Base-by-base conservation (phyloP, 1,284 basidiomycete species). In the Trametes versicolor region DNA sequence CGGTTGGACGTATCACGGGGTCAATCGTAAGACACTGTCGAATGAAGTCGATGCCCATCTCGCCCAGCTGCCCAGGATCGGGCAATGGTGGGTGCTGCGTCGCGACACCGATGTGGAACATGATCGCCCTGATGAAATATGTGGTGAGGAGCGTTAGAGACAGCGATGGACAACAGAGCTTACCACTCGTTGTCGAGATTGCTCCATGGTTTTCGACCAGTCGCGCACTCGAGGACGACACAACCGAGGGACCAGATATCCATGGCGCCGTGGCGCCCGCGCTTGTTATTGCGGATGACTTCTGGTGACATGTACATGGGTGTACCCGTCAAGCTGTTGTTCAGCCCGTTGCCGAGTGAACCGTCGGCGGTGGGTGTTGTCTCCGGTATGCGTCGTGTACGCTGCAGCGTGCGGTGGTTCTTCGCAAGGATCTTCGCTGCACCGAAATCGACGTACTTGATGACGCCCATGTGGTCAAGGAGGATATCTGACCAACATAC, bases 271-370 rank as follows among this genome's bases (percentile, higher is more conserved):
- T 94, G 90, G 60, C 92, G 85, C 34, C 95, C 94, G 19, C 91
- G 88, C 70, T 84, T 90, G 71, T 95, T 93, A 72, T 92, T 96
- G 80, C 98, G 96, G 83, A 99, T 99, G 55, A 99, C 92, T 76
- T 99, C 98, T 1, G 98, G 98, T 12, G 96, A 97, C 94, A 99
- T 98, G 80, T 99, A 99, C 97, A 99, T 99, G 0, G 98, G 98
- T 21, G 98, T 99, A 15, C 98, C 98, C 2, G 97, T 98, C 37
- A 98, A 82, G 74, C 93, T 94, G 79, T 94, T 94, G 78, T 93
- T 94, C 78, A 87, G 84, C 17, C 84, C 88, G 47, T 55, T 62
- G 9, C 65, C 65, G 86, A 57, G 56, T 27, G 58, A 77, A 8
- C 81, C 81, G 54, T 82, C 83, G 25, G 72, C 39, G 8, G 57